Conservation (phyloP, 805 yeast species). For the Wickerhamomyces rabaulensis region DNA sequence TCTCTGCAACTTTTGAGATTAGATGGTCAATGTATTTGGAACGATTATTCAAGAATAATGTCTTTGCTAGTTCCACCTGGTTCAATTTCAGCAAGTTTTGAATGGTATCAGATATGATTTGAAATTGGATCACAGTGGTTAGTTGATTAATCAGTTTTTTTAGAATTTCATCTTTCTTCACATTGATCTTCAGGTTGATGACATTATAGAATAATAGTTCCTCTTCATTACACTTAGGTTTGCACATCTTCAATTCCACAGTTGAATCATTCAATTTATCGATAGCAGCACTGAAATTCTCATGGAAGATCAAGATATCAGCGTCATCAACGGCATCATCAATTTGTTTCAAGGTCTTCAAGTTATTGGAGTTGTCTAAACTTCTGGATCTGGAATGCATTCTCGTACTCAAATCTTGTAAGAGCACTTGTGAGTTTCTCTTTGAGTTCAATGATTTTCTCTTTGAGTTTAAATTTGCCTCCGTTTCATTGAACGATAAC, state of each 20-base stretch:
- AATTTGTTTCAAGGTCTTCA: constrained; percentile 43
- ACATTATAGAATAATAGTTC: constrained; percentile 28
- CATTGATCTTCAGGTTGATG: constrained; percentile 27
- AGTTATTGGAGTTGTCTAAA: constrained; percentile 36
- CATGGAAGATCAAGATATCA: constrained; percentile 62
- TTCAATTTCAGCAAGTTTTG: constrained; percentile 35
- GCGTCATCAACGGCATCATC: constrained; percentile 66
- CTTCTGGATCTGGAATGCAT: constrained; percentile 58
- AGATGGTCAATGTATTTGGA: constrained; percentile 41
- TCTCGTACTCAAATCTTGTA: constrained; percentile 56
- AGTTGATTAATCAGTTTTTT: constrained; percentile 32
- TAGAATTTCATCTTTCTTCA: constrained; percentile 27
- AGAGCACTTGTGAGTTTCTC: constrained; percentile 29
- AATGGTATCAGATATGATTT: constrained; percentile 24
- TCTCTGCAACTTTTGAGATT: constrained; percentile 38
- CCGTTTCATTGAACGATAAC: constrained; percentile 26
- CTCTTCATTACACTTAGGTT: constrained; percentile 21
- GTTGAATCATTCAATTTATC: constrained; percentile 30
- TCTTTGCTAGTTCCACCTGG: constrained; percentile 42
- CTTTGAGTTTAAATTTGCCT: not conserved
- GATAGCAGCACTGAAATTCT: constrained; percentile 43
- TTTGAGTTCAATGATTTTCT: constrained; percentile 11
- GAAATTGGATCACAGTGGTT: constrained; percentile 9
- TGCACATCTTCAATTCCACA: constrained; percentile 13
- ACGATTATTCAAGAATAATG: constrained; percentile 43